Conservation (phyloP, 2,329 filamentous ascomycete genomes). For the Ophiostoma sp. region DNA sequence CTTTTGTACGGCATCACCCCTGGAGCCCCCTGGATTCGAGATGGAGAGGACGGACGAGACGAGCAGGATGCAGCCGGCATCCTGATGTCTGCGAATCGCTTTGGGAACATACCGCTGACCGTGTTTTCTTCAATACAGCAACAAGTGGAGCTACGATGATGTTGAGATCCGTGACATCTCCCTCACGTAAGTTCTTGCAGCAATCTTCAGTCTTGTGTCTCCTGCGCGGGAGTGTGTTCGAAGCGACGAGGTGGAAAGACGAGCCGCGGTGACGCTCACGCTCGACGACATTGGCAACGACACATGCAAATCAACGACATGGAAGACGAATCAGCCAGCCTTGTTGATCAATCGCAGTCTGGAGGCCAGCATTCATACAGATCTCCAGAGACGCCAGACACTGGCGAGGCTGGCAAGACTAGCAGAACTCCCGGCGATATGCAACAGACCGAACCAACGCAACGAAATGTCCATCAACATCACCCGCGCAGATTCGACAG, state of each 20-base stretch:
- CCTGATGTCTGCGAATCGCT: background rate
- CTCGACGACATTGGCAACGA: background rate
- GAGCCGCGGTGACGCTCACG: background rate
- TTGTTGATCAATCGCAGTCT: too few relatives aligned
- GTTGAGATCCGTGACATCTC: constrained; percentile 99
- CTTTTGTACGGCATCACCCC: constrained; percentile 52
- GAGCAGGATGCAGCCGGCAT: background rate
- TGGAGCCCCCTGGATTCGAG: too few relatives aligned
- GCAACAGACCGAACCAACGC: background rate
- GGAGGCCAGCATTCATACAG: too few relatives aligned
- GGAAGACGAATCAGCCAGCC: background rate
- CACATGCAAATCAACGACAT: background rate
- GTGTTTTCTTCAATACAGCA: constrained; percentile 25
- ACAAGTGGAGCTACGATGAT: constrained; percentile 97
- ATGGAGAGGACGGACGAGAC: background rate
- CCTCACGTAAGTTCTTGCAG: constrained; percentile 71
- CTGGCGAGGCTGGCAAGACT: too few relatives aligned
- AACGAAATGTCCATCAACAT: background rate
- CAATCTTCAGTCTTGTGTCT: background rate
- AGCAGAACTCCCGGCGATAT: background rate
- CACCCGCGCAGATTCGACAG: background rate
- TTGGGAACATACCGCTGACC: constrained; percentile 17
- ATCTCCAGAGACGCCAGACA: too few relatives aligned
- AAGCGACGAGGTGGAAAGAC: background rate
- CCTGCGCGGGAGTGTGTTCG: background rate